A percentile compares a stretch with the other conserved stretches of the same genome.
Evolutionary conservation across 75 land plant species (phyloP).

Genomic region (Azolla pinnata): DNA sequence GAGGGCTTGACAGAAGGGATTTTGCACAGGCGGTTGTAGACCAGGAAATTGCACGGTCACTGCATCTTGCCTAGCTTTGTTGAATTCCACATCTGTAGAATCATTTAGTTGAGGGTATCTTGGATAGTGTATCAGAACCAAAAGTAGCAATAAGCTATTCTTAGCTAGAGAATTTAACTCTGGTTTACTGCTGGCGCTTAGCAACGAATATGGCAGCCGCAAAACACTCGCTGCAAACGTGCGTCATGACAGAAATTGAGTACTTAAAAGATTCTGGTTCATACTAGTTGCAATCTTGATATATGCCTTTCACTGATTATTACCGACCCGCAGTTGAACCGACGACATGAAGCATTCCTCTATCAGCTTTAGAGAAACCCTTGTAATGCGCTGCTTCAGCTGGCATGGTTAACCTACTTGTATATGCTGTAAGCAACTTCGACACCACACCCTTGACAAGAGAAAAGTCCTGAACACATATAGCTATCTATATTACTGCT

Average conservation of each 20-base stretch:
- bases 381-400: slow-evolving; percentile 11
- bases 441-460: slow-evolving; percentile 21
- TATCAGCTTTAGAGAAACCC: slow-evolving; percentile 10
- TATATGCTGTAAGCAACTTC: slow-evolving; percentile 17
- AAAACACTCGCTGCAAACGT: slow-evolving; percentile 9
- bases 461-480: no score
- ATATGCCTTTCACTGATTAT: no score
- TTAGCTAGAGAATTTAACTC: slow-evolving; percentile 9
- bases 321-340: slow-evolving; percentile 30
- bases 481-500: no score
- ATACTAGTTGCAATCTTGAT: no score
- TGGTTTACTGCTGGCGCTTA: slow-evolving; percentile 4
- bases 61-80: not conserved
- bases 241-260: no score
- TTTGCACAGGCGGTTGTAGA: not conserved
- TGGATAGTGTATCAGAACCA: slow-evolving; percentile 17
- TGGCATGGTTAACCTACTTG: slow-evolving; percentile 11
- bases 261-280: no score
- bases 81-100: no score
- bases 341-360: slow-evolving; percentile 22
- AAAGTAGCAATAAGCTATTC: slow-evolving; percentile 14
- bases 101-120: not conserved
- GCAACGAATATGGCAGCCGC: slow-evolving; percentile 9
- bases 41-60: no score
- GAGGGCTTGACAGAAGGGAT: slow-evolving; percentile 13